Evolutionary conservation across 768 basidiomycete species (phyloP), one percentile per base, ranked within the genome.

Genomic region (Hypsizygus marmoreus): DNA sequence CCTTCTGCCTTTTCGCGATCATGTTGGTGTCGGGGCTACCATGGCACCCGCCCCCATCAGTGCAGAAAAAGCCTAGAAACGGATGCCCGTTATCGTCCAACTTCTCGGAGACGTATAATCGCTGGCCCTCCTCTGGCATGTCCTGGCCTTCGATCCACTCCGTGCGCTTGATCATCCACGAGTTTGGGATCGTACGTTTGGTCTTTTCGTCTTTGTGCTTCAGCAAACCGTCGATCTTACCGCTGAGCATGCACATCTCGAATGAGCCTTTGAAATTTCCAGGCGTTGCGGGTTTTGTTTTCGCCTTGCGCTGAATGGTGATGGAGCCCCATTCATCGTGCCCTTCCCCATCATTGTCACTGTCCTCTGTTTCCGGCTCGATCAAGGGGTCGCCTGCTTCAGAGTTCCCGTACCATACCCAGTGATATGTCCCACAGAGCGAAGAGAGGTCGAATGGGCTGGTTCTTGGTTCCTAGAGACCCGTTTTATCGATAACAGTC

Each of bases 1-100:
- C 39, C 39, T 29, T 23, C 32, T 47, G 45, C 39, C 33, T 40
- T 20, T 47, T 47, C 24, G 31, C 45, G 10, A 47, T 17, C 16
- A 47, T 20, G n/a, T 47, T 26, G 39, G 39, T 40, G 2, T 17
- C 25, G 5, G 1, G 4, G 11, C 2, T 16, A 6, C 30, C 31
- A n/a, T n/a, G n/a, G n/a, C n/a, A n/a, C n/a, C n/a, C n/a, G n/a
- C n/a, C n/a, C n/a, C n/a, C n/a, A 23, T 32, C 29, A 11, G 4
- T 35, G 11, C 40, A 4, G 16, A 31, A 22, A 38, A 47, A 19
- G 12, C 45, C 39, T 6, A 47, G 32, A 16, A 47, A 47, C n/a
- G 45, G 39, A 20, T 47, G 23, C 16, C 32, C 32, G 14, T 47
- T 22, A 20, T 47, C 39, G 30, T 47, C 45, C 12, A 24, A 19